Evolutionary conservation across 768 basidiomycete genomes (phyloP), one percentile per base, ranked within the genome.

Genomic region (Suillus clintonianus): DNA sequence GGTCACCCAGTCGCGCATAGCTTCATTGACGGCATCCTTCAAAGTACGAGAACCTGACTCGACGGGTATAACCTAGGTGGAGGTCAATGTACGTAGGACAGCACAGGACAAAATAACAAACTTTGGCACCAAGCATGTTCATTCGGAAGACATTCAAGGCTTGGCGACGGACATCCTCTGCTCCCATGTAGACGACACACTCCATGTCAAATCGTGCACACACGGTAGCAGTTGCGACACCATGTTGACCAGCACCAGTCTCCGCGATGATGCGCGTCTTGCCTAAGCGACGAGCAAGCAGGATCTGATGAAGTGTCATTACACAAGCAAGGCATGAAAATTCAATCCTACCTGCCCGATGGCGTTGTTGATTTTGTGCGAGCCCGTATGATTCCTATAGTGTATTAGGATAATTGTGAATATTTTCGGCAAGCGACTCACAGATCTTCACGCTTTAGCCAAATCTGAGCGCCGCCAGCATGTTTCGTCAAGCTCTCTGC

Each of bases 321-420:
- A n/a, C 39, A n/a, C 14, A 22, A n/a, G 53, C 45, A 17, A 37
- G 54, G 55, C n/a, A 45, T 17, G 30, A 34, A 71, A 81, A 65
- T 30, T 27, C 27, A 57, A 30, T 13, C 39, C 39, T 69, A 88
- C 91, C 83, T 97, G 96, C 41, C 97, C 97, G 64, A 99, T 90
- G 27, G 97, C 97, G 75, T 99, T 99, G 79, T 99, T 99, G 73
- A 99, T 99, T 78, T 99, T 99, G 78, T 99, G 97, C 11, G 96
- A 98, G 17, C 97, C 97, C 0, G 97, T 99, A 74, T 99, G 97
- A 75, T 99, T 99, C 64, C 92, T 94, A 63, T 39, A 58, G 15
- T 48, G n/a, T 22, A 8, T 22, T 47, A 77, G 53, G 30, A 7
- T 61, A 51, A 51, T 27, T 10, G 32, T 6, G 48, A 15, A 34